These are phyloP conservation scores for Isochrysis galbana DNA, from an alignment of 78 protist species.

Conservation along the genomic window DNA sequence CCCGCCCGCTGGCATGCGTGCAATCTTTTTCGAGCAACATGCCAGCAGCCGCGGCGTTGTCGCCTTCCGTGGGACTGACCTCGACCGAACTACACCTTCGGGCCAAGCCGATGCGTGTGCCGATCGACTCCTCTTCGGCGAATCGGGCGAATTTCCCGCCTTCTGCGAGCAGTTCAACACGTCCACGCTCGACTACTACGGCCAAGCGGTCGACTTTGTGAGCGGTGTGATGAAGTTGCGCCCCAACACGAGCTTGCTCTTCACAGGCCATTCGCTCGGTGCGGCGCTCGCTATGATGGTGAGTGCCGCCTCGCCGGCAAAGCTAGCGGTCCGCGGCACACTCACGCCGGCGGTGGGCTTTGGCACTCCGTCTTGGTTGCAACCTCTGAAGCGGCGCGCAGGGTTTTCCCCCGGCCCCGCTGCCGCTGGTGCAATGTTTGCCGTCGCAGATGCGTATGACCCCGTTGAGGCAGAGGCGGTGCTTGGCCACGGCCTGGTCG, in stretches of 20 bases:
- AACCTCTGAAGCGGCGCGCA: background rate
- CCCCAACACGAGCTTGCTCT: background rate
- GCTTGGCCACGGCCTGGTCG: too few relatives aligned
- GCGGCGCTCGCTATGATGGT: background rate
- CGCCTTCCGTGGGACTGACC: slow-evolving; percentile 13
- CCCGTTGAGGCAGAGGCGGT: background rate
- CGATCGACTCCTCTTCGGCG: background rate
- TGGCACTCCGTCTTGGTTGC: background rate
- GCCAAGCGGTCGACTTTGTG: background rate
- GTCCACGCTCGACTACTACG: background rate
- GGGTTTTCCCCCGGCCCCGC: background rate
- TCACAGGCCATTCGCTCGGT: background rate
- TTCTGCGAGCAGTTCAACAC: background rate
- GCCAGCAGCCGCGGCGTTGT: background rate
- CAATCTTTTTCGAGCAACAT: background rate
- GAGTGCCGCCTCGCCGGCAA: background rate
- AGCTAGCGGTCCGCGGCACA: background rate
- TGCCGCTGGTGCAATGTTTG: background rate
- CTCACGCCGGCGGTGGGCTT: background rate
- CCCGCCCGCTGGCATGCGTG: background rate
- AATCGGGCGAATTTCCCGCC: background rate
- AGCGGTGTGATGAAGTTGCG: background rate
- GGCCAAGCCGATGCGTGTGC: slow-evolving; percentile 1
- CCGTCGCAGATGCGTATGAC: background rate
- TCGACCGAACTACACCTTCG: background rate